A percentile compares a stretch with the other conserved stretches of the same genome.
Evolutionary conservation across 371 early-diverging fungal species (phyloP).

Genomic region (Dichotomocladium elegans): DNA sequence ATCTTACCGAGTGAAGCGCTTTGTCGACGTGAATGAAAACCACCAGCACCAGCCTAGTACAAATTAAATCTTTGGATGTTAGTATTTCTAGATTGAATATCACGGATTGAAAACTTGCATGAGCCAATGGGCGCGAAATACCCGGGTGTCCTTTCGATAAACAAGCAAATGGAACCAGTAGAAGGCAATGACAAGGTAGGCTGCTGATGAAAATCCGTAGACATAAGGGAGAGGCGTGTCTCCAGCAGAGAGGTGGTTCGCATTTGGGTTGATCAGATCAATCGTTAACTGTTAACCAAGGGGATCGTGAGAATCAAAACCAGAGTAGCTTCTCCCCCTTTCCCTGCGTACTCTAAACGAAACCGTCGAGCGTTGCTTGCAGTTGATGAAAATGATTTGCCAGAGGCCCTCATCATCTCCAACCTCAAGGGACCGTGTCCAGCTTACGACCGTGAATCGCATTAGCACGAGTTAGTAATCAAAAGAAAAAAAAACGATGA

Average conservation of each 20-base stretch:
- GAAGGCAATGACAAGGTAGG: constrained; percentile 28
- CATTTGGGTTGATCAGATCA: constrained; percentile 44
- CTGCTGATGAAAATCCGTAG: constrained; percentile 32
- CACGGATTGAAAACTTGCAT: constrained; percentile 29
- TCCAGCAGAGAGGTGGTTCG: constrained; percentile 51
- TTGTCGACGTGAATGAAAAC: constrained; percentile 48
- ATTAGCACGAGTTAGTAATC: no score
- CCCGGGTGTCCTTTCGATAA: constrained; percentile 33
- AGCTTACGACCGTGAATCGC: no score
- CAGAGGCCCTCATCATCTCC: constrained; percentile 45
- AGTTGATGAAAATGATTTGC: constrained; percentile 46
- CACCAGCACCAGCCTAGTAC: constrained; percentile 38
- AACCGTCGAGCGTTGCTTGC: constrained; percentile 30
- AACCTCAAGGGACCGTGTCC: no score
- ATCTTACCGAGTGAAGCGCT: constrained; percentile 47
- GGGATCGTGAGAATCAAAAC: neutral
- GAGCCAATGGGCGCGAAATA: constrained; percentile 54
- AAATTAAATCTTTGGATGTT: neutral
- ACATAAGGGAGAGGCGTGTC: constrained; percentile 51
- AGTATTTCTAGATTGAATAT: neutral
- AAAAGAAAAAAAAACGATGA: no score
- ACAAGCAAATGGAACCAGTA: constrained; percentile 34
- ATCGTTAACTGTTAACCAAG: constrained; percentile 30
- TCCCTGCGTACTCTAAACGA: constrained; percentile 38
- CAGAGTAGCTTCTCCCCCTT: no score